phyloP scores from a whole-genome alignment of 805 yeast genomes.

The Yarrowia bubula region DNA sequence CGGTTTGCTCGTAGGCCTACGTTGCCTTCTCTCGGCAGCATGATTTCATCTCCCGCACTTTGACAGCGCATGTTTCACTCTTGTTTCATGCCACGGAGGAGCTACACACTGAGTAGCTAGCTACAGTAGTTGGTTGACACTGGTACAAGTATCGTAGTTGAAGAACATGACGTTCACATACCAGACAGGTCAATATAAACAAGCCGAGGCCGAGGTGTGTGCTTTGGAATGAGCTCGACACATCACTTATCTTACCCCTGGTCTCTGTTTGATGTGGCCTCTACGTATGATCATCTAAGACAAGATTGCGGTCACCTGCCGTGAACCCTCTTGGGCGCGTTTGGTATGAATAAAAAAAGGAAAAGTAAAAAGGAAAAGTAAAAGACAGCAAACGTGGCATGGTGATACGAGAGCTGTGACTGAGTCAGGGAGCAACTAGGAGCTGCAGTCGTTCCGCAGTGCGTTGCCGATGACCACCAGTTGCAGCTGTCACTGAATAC shows the following conservation, averaged over 20 bases:
- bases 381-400: neutral
- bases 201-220: too few species aligned
- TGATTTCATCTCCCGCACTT: neutral
- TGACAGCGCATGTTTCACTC: neutral
- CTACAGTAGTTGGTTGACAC: too few species aligned
- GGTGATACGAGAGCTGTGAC: neutral
- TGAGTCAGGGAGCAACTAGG: neutral
- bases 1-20: too few species aligned
- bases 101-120: too few species aligned
- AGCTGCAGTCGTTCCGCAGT: neutral
- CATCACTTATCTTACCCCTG: neutral
- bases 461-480: neutral
- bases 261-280: neutral
- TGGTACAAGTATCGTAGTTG: too few species aligned
- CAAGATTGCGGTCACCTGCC: neutral
- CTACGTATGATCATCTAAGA: neutral
- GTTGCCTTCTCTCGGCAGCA: too few species aligned
- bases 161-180: too few species aligned
- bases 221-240: too few species aligned
- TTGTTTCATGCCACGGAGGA: too few species aligned
- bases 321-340: neutral
- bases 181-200: neutral
- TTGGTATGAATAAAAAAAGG: neutral
- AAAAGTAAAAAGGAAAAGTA: neutral
- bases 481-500: neutral